phyloP scores from a whole-genome alignment of 2,329 filamentous ascomycete species.

The Trichoderma polysporum region DNA sequence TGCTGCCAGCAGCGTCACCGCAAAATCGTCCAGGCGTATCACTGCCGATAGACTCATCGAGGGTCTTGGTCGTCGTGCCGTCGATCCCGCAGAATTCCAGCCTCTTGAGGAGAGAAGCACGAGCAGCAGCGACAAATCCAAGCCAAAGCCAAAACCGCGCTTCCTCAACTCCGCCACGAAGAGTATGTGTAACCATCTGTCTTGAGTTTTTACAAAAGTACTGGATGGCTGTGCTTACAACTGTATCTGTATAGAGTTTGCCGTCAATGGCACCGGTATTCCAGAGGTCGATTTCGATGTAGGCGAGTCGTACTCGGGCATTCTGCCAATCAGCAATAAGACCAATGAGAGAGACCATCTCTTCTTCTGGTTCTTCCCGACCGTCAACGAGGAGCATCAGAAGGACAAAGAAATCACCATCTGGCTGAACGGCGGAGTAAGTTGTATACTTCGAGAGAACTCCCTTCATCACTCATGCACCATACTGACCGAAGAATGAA shows the following conservation, averaged over 20 bases:
- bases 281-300: slow-evolving; percentile 71
- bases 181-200: not conserved
- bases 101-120: not conserved
- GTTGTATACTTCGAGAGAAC: slow-evolving; percentile 12
- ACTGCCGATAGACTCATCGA: not conserved
- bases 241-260: slow-evolving; percentile 48
- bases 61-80: not conserved
- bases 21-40: not conserved
- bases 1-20: not conserved
- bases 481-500: not conserved
- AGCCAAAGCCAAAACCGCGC: not conserved
- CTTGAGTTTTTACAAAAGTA: not conserved
- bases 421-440: slow-evolving; percentile 57
- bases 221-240: not conserved
- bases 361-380: slow-evolving; percentile 69
- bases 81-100: not conserved
- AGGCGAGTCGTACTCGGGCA: slow-evolving; percentile 63
- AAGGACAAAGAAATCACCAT: slow-evolving; percentile 60
- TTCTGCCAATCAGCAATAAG: slow-evolving; percentile 50
- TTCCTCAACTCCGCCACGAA: not conserved
- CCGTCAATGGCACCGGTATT: slow-evolving; percentile 62
- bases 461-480: not conserved
- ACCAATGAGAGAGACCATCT: slow-evolving; percentile 50
- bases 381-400: slow-evolving; percentile 43
- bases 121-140: not conserved